Percentiles rank a stretch among this genome's conserved stretches.
Conservation (phyloP, 305 asterid genomes). For the Fraxinus platypoda region DNA sequence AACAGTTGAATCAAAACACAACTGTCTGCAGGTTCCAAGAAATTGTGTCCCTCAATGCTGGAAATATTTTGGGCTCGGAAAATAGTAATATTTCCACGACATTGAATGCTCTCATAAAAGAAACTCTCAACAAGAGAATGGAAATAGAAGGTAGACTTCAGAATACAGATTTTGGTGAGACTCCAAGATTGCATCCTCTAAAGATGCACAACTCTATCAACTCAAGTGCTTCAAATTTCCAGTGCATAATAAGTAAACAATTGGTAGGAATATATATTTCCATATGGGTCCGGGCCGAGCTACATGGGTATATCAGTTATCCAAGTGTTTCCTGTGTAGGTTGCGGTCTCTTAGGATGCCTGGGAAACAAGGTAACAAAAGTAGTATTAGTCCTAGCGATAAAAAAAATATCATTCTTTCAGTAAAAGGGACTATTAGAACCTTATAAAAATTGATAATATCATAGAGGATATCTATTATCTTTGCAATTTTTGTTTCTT, state of each 20-base stretch:
- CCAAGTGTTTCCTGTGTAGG: constrained; percentile 49
- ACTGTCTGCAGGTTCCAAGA: constrained; percentile 62
- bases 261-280: constrained; percentile 65
- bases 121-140: constrained; percentile 49
- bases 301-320: constrained; percentile 40
- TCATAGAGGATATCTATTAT: not conserved
- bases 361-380: constrained; percentile 59
- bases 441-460: not conserved
- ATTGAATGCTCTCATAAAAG: constrained; percentile 54
- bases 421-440: constrained; percentile 1
- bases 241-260: constrained; percentile 56
- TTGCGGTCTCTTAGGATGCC: constrained; percentile 64
- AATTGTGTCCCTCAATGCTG: constrained; percentile 64
- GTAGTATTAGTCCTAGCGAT: not conserved
- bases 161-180: constrained; percentile 44
- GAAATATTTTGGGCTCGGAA: constrained; percentile 47
- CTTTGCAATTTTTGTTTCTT: not conserved
- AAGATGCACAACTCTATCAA: constrained; percentile 27
- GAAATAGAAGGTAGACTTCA: constrained; percentile 26
- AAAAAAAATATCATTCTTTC: not conserved
- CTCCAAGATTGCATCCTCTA: constrained; percentile 42
- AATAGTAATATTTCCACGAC: constrained; percentile 35
- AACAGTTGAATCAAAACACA: not conserved
- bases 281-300: constrained; percentile 50
- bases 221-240: constrained; percentile 33